phyloP scores from a whole-genome alignment of 257 asterid species.

The Leptodermis oblonga region DNA sequence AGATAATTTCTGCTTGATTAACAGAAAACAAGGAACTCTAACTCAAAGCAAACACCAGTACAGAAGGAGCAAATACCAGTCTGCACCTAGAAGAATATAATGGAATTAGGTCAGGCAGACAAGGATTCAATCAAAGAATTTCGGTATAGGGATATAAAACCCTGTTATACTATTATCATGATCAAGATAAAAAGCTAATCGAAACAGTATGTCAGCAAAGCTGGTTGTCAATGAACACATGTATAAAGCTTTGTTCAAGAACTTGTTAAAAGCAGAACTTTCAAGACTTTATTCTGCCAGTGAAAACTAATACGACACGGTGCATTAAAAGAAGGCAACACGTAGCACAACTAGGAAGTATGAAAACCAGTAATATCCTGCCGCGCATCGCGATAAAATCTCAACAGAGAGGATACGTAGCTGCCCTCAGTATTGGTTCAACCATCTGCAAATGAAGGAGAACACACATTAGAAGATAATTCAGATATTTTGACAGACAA shows the following conservation, averaged over 20 bases:
- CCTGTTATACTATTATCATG: neutral
- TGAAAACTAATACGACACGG: neutral
- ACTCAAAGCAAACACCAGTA: neutral
- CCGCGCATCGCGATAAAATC: neutral
- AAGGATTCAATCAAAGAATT: neutral
- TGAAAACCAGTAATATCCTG: neutral
- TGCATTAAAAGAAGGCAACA: neutral
- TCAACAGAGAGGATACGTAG: conserved; percentile 61
- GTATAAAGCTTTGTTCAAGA: neutral
- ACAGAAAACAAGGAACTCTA: neutral
- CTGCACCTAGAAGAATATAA: neutral
- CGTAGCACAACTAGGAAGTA: neutral
- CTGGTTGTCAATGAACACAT: neutral
- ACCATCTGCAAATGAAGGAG: conserved; percentile 56
- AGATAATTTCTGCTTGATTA: too few relatives aligned
- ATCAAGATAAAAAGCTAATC: neutral
- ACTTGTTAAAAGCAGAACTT: neutral
- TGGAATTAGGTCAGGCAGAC: neutral
- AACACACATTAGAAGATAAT: conserved; percentile 10
- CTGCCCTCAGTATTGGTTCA: conserved; percentile 80
- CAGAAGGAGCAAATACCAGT: neutral
- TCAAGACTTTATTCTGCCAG: neutral
- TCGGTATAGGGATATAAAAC: neutral
- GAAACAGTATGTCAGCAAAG: neutral
- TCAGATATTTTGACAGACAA: neutral